These are phyloP conservation scores for Coniochaeta ligniaria DNA, from an alignment of 2,329 filamentous ascomycete genomes.

Conservation along the genomic window DNA sequence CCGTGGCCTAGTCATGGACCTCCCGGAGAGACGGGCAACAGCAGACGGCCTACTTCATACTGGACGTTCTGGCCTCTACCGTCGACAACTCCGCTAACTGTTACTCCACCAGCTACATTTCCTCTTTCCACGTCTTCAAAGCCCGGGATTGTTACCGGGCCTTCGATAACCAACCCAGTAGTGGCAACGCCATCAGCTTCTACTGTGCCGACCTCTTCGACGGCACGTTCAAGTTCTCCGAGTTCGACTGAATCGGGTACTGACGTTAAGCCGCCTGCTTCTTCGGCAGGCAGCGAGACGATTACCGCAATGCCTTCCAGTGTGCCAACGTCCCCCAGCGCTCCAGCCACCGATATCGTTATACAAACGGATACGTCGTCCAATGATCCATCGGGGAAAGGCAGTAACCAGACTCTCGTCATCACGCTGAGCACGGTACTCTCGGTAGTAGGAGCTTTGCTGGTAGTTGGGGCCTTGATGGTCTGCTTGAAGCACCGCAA, in stretches of 20 bases:
- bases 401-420: conserved; percentile 32
- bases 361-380: background rate
- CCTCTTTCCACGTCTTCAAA: background rate
- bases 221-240: background rate
- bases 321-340: conserved; percentile 10
- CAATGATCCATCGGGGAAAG: conserved; percentile 8
- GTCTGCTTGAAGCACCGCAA: conserved; percentile 32
- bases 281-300: background rate
- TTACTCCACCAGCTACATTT: background rate
- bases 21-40: background rate
- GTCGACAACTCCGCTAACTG: background rate
- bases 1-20: background rate
- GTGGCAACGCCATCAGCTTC: background rate
- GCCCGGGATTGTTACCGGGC: background rate
- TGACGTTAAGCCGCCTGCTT: background rate
- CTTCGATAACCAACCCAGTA: background rate
- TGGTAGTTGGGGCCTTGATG: conserved; percentile 27
- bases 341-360: background rate
- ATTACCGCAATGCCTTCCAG: background rate
- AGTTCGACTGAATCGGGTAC: background rate
- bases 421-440: conserved; percentile 43
- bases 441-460: conserved; percentile 35
- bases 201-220: background rate
- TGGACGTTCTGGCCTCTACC: background rate
- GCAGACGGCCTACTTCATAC: background rate